Evolutionary conservation across 2,329 filamentous ascomycete genomes (phyloP), one percentile per base, ranked within the genome.

Genomic region (Hortaea werneckii): DNA sequence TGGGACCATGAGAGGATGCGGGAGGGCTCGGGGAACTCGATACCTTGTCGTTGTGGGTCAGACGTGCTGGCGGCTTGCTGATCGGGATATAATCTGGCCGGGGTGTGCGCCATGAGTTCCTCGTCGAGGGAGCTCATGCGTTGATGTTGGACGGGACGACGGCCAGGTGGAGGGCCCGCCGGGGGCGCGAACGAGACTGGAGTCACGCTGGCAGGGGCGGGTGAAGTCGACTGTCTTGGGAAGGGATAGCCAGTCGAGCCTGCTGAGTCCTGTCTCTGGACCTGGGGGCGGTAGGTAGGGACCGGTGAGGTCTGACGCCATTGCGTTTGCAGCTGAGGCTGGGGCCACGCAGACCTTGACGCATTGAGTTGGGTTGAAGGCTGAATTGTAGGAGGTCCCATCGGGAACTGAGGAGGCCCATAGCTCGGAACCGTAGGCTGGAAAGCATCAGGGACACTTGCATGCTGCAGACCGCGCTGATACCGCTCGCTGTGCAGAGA

Each of bases 361-460:
- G 20, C 20, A 20, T 20, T 20, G 20, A 20, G 2, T 20, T 20
- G 20, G 2, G 20, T 20, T 20, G 20, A 20, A 2, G 20, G 20
- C 20, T 20, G 20, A 20, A 20, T 2, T 20, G 20, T 20, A 7
- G 9, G 28, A n/a, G 9, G 13, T 10, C n/a, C 29, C 20, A 32
- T 42, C 20, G 40, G 11, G 10, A 11, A 27, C 13, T 28, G 13
- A 10, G 40, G 11, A 29, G 40, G 29, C 9, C 27, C 20, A 38
- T 53, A 58, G 5, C 48, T 51, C 12, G 50, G 48, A 32, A 54
- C 53, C 1, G 52, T 46, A 5, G 55, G 54, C 30, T 50, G 42
- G 45, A 58, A 59, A 35, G 57, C 51, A 41, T 58, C 54, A 8
- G 55, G 54, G 6, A 57, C 50, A 12, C 44, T 48, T 6, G 48